Conservation (phyloP, 2,329 filamentous ascomycete genomes). For the Aspergillus phoenicis region DNA sequence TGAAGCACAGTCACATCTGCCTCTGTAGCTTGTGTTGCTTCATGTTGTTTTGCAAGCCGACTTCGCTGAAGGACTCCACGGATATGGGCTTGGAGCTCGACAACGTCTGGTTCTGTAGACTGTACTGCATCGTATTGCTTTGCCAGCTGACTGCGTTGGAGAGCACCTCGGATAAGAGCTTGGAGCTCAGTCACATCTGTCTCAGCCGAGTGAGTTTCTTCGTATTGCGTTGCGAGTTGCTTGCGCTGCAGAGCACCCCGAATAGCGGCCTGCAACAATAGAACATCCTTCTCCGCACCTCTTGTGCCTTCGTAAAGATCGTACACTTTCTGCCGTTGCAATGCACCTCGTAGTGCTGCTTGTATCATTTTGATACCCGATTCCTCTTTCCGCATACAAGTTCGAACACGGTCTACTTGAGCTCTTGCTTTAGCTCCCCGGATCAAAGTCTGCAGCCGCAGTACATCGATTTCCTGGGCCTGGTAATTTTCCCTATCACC, state of each 20-base stretch:
- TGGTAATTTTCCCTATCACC: slow-evolving; percentile 72
- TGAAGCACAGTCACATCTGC: slow-evolving; percentile 63
- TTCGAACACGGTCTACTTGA: slow-evolving; percentile 47
- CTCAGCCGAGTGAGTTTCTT: slow-evolving; percentile 1
- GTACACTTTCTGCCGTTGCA: slow-evolving; percentile 44
- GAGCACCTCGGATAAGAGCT: slow-evolving; percentile 13
- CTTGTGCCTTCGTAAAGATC: slow-evolving; percentile 63
- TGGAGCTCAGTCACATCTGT: not conserved
- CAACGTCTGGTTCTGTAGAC: not conserved
- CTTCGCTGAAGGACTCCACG: slow-evolving; percentile 22
- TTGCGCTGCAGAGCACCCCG: slow-evolving; percentile 53
- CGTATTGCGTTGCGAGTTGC: not conserved
- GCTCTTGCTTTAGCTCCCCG: slow-evolving; percentile 55
- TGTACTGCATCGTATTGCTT: slow-evolving; percentile 42
- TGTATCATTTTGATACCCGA: slow-evolving; percentile 55
- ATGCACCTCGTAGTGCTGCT: slow-evolving; percentile 56
- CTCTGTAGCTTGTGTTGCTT: slow-evolving; percentile 47
- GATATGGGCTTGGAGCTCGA: slow-evolving; percentile 58
- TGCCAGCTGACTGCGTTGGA: slow-evolving; percentile 16
- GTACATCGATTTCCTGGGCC: slow-evolving; percentile 69
- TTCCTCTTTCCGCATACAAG: slow-evolving; percentile 42
- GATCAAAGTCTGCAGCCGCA: slow-evolving; percentile 80
- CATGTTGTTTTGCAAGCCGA: slow-evolving; percentile 22
- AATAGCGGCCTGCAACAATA: slow-evolving; percentile 56
- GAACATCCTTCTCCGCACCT: slow-evolving; percentile 66